Evolutionary conservation across 2,329 filamentous ascomycete genomes (phyloP).

Genomic region (Nothophoma quercina): DNA sequence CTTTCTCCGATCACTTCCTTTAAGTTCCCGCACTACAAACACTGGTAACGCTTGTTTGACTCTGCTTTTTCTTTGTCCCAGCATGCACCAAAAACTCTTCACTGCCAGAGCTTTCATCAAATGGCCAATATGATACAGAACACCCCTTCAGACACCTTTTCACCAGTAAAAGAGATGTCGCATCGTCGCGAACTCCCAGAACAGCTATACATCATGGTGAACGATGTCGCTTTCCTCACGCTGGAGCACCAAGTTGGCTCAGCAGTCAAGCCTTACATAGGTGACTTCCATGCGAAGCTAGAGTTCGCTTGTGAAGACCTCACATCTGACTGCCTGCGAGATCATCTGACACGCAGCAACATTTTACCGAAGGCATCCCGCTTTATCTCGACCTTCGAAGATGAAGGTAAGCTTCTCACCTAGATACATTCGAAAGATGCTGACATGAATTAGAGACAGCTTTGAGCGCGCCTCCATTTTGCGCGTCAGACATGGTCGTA

Average conservation of each 20-base stretch:
- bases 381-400: constrained; percentile 5
- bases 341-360: neutral
- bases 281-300: neutral
- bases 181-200: neutral
- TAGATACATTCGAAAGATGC: neutral
- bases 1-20: too few species aligned
- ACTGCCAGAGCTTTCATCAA: neutral
- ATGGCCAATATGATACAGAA: neutral
- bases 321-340: neutral
- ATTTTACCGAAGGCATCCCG: neutral
- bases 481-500: neutral
- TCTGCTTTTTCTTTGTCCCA: neutral
- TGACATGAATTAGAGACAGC: neutral
- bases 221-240: neutral
- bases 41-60: neutral
- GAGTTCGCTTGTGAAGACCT: neutral
- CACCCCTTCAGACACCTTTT: neutral
- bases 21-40: neutral
- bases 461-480: neutral
- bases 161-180: neutral
- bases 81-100: neutral
- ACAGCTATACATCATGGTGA: neutral
- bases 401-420: neutral
- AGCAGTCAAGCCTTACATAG: neutral
- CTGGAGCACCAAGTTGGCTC: neutral